Evolutionary conservation across 2,329 filamentous ascomycete species (phyloP), one percentile per base, ranked within the genome.

Genomic region (Lecanicillium sp.): DNA sequence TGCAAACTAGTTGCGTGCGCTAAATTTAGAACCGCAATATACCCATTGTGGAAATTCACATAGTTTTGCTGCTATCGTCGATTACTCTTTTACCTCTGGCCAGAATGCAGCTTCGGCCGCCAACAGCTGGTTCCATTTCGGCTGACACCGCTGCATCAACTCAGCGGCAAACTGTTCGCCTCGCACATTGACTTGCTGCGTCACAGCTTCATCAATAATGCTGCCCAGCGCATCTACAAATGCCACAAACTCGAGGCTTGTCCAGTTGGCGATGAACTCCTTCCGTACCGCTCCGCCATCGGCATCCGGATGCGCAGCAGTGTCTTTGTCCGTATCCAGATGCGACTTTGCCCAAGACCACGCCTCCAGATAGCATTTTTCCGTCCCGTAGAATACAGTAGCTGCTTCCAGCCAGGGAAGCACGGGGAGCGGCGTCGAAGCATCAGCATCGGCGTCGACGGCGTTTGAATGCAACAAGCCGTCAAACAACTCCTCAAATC

Each of bases 331-430:
- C 13, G 44, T 44, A 2, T 50, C 46, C 14, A 61, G 53, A 48
- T 68, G 58, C 4, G 53, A 45, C 44, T 55, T 64, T 4, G 70
- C 70, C 54, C 66, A 71, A 9, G 62, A 64, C 78, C 78, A 82
- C 11, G 77, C 70, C 29, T 72, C 65, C 14, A 80, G 53, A 51
- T 81, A 82, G 43, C 69, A 72, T 33, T 68, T 75, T 59, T 90
- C 84, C 2, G 80, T 86, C n/a, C 77, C 78, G 78, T 82, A 89
- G 17, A 88, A 71, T n/a, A 85, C 70, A 3, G 85, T 71, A 44
- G 85, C 66, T 5, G 79, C 81, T 53, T 87, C 81, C 3, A 88
- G 60, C 51, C 65, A 70, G 0, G 62, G 57, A 1, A 85, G 53
- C 2, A 45, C 38, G n/a, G 43, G 48, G 5, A 2, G 49, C 45